Evolutionary conservation across 306 rosid genomes (phyloP), one percentile per base, ranked within the genome.

Genomic region (Begonia masoniana): DNA sequence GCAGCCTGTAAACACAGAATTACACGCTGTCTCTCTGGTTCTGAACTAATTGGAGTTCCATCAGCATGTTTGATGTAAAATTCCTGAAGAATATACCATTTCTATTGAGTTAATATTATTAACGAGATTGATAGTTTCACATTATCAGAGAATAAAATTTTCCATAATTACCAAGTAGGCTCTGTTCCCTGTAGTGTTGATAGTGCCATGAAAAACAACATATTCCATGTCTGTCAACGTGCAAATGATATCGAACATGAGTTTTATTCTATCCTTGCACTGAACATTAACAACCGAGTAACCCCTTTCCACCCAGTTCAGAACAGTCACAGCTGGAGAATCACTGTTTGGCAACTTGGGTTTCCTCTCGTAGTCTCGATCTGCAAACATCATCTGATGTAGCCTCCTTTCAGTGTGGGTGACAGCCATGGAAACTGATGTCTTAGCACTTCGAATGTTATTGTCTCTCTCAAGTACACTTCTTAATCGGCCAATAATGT

Each of bases 31-130:
- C 82, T 67, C 60, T 91, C 99, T 2, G 99, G 81, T 54, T 83
- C 96, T 49, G 99, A 91, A 68, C 94, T 86, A 56, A 91, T 91
- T 43, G 96, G 99, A 2, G 92, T 78, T 57, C 99, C 99, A 74
- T 91, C 99, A n/a, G 66, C 72, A 62, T 91, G 99, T 53, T 79
- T 77, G 31, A 91, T 91, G 59, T 86, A 91, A 75, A 91, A 83
- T 39, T 91, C 99, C 97, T 91, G 77, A 51, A 23, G 55, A 60
- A 56, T 26, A 23, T 16, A 12, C 5, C 12, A 9, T 12, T 26
- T 2, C 11, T n/a, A 26, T 59, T 26, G 13, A 21, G 54, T 59
- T 16, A 47, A 11, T 13, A 15, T n/a, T n/a, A n/a, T n/a, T n/a
- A 47, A 61, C 56, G 50, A 59, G 51, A 49, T 47, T 6, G 39